phyloP scores from a whole-genome alignment of 2,329 filamentous ascomycete genomes.

The Colletotrichum liriopes region DNA sequence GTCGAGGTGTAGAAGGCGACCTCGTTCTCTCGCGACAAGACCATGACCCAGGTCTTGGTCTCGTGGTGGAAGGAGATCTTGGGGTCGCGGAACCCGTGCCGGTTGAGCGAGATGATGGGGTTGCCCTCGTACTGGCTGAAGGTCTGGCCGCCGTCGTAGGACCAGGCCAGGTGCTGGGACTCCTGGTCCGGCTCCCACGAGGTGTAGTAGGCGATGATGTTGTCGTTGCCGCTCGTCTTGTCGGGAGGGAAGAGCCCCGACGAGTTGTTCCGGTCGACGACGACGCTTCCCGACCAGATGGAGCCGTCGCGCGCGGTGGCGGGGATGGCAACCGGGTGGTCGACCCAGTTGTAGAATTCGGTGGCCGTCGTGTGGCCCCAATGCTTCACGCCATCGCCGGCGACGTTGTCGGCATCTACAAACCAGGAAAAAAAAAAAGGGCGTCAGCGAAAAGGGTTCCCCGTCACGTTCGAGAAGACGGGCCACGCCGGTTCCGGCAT shows the following conservation, averaged over 20 bases:
- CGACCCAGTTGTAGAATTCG: conserved; percentile 76
- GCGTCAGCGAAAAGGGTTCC: conserved; percentile 11
- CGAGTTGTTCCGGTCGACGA: conserved; percentile 75
- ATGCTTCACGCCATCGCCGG: conserved; percentile 68
- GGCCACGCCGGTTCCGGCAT: background rate
- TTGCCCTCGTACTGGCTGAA: conserved; percentile 74
- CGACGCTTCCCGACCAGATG: conserved; percentile 70
- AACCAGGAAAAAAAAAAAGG: too few relatives aligned
- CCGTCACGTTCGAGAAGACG: background rate
- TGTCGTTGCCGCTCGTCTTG: conserved; percentile 60
- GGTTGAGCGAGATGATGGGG: conserved; percentile 71
- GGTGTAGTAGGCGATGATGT: conserved; percentile 68
- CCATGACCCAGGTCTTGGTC: conserved; percentile 68
- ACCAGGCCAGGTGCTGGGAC: conserved; percentile 75
- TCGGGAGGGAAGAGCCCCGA: conserved; percentile 76
- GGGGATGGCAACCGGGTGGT: conserved; percentile 75
- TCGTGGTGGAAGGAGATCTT: conserved; percentile 73
- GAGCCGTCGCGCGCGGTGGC: conserved; percentile 60
- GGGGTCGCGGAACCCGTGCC: conserved; percentile 75
- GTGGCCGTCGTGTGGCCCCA: conserved; percentile 77
- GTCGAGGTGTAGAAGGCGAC: conserved; percentile 75
- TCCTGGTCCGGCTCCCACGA: conserved; percentile 59
- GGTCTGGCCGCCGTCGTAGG: conserved; percentile 72
- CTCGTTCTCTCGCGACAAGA: conserved; percentile 70
- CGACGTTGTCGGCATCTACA: conserved; percentile 54